A percentile compares a stretch with the other conserved stretches of the same genome.
Evolutionary conservation across 192 early-diverging fungal genomes (phyloP).

Genomic region (Coemansia sp.): DNA sequence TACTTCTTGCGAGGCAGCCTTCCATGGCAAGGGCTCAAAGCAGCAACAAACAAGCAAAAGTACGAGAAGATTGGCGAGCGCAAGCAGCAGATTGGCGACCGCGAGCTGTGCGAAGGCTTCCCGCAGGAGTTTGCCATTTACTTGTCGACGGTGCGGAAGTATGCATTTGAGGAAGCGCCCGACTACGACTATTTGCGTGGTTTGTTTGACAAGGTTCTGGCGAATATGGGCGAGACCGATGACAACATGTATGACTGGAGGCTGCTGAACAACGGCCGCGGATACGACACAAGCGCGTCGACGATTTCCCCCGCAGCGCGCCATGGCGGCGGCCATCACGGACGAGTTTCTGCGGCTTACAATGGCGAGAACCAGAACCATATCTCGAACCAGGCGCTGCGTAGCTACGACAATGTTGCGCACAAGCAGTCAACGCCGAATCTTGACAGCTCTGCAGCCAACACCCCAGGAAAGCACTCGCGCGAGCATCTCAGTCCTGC

Average conservation of each 20-base stretch:
- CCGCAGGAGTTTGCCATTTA: conserved; percentile 94
- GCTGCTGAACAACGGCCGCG: conserved; percentile 44
- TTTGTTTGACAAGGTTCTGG: conserved; percentile 78
- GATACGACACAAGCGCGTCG: conserved; percentile 50
- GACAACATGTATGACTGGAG: conserved; percentile 98
- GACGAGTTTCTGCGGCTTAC: conserved; percentile 44
- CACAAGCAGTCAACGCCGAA: conserved; percentile 47
- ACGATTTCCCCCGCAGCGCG: conserved; percentile 30
- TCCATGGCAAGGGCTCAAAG: conserved; percentile 98
- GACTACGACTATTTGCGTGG: conserved; percentile 93
- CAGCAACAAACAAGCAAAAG: conserved; percentile 98
- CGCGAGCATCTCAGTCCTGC: conserved; percentile 30
- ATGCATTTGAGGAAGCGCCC: conserved; percentile 96
- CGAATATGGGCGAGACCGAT: conserved; percentile 71
- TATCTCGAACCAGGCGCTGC: conserved; percentile 47
- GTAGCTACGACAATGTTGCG: conserved; percentile 42
- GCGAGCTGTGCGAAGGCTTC: conserved; percentile 88
- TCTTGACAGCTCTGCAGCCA: conserved; percentile 38
- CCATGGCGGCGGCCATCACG: conserved; percentile 15
- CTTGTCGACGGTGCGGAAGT: conserved; percentile 84
- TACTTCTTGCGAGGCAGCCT: conserved; percentile 94
- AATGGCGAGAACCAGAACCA: conserved; percentile 48
- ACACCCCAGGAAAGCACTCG: conserved; percentile 43
- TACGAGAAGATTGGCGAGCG: conserved; percentile 99
- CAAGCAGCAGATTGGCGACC: conserved; percentile 87